Evolutionary conservation across 208 protist species (phyloP), one percentile per base, ranked within the genome.

Genomic region (Trypanosoma boissoni): DNA sequence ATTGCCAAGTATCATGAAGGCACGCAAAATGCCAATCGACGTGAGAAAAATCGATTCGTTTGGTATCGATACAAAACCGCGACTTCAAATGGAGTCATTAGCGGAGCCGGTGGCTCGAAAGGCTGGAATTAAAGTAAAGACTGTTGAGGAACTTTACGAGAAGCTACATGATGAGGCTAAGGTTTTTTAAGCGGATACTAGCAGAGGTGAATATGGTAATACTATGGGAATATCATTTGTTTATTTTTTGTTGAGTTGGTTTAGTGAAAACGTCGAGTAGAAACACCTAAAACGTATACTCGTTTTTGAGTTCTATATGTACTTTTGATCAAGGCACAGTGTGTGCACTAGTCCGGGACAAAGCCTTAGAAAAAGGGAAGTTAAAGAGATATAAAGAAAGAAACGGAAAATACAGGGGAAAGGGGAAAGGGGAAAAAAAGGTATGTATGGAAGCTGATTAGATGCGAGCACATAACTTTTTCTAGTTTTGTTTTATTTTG

Each of bases 1-100:
- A 67, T 80, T 99, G 46, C 95, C 92, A n/a, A 97, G 97, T 68
- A 98, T 99, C 70, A 99, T 99, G 96, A 97, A 98, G 82, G 96
- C 96, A 16, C 92, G 96, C 68, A 98, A 98, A 77, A 98, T 98
- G 78, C 78, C 86, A 5, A 83, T 97, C 60, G 92, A 96, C 49
- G 82, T 68, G 10, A 91, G 78, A 18, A 81, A 83, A 2, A 58
- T 91, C 9, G 54, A 56, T 14, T 67, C 83, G 21, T 62, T 98
- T 3, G 92, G 81, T 27, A 84, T 98, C 0, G 91, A 97, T 46
- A 58, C 91, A n/a, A 83, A 64, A 27, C 83, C 88, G 1, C 79
- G 59, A 16, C 55, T 97, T 10, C 81, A 52, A 18, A 68, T 72
- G 12, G 45, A 94, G 42, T 57, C 62, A 1, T 88, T 98, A 21